A percentile compares a stretch with the other conserved stretches of the same genome.
These are phyloP conservation scores for Corylus americana DNA, from an alignment of 306 rosid species.

Conservation along the genomic window DNA sequence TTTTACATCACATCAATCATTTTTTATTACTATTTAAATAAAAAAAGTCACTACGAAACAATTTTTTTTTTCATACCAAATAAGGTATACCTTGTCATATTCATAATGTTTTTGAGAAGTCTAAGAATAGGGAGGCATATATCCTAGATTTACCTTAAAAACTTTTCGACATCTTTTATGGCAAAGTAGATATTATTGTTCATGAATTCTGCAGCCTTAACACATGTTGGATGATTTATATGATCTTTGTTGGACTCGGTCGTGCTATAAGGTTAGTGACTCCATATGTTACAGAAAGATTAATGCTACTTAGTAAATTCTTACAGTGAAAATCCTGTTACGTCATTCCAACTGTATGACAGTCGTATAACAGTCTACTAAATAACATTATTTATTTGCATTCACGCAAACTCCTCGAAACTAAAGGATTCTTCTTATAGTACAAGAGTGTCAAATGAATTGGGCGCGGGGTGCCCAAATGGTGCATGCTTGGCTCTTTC, in stretches of 20 bases:
- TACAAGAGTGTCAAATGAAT: slow-evolving; percentile 49
- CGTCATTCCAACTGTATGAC: too few relatives aligned
- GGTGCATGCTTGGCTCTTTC: slow-evolving; percentile 52
- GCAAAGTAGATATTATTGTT: too few relatives aligned
- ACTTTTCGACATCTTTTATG: too few relatives aligned
- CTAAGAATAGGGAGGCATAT: background rate
- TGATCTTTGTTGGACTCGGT: slow-evolving; percentile 64
- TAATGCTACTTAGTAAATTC: too few relatives aligned
- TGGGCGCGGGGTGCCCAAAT: slow-evolving; percentile 51
- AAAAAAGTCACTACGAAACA: too few relatives aligned
- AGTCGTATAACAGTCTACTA: too few relatives aligned
- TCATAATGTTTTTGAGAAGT: background rate
- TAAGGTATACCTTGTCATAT: slow-evolving; percentile 37
- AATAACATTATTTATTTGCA: too few relatives aligned
- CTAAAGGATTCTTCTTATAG: background rate
- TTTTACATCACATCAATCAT: too few relatives aligned
- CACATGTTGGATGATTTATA: slow-evolving; percentile 61
- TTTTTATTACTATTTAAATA: too few relatives aligned
- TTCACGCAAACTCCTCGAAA: background rate
- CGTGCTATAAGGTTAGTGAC: slow-evolving; percentile 55
- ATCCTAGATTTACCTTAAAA: background rate
- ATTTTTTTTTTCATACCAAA: too few relatives aligned
- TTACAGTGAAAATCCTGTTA: too few relatives aligned
- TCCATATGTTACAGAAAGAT: background rate
- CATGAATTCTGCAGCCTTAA: slow-evolving; percentile 40